phyloP scores from a whole-genome alignment of 176 grass and related monocot species.

The Phyllostachys edulis region DNA sequence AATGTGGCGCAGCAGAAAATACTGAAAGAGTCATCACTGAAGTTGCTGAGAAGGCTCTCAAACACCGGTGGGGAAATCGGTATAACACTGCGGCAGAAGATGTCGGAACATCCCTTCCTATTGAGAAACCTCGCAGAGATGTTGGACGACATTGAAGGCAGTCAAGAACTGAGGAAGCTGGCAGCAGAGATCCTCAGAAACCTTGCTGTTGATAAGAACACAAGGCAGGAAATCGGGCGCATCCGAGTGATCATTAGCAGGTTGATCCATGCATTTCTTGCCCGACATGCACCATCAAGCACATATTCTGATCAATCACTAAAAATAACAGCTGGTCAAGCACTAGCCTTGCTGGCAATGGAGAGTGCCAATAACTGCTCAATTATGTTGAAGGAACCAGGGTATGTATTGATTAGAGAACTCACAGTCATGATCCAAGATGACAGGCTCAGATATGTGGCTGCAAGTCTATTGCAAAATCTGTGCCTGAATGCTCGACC shows the following conservation, averaged over 20 bases:
- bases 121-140: slow-evolving; percentile 1
- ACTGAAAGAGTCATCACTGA: neutral
- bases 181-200: neutral
- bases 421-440: neutral
- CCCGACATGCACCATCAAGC: neutral
- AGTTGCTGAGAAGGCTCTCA: neutral
- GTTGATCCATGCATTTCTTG: neutral
- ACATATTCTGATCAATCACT: neutral
- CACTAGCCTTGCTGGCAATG: neutral
- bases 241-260: neutral
- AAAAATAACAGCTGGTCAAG: neutral
- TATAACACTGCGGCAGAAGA: neutral
- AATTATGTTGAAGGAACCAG: neutral
- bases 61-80: neutral
- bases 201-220: neutral
- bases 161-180: neutral
- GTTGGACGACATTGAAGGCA: neutral
- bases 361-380: neutral
- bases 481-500: neutral
- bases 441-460: neutral
- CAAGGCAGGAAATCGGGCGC: neutral
- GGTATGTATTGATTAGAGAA: neutral
- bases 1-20: neutral
- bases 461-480: neutral
- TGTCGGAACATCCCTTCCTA: neutral